Evolutionary conservation across 106 monocot genomes (phyloP).

Genomic region (Phalaenopsis equestris): DNA sequence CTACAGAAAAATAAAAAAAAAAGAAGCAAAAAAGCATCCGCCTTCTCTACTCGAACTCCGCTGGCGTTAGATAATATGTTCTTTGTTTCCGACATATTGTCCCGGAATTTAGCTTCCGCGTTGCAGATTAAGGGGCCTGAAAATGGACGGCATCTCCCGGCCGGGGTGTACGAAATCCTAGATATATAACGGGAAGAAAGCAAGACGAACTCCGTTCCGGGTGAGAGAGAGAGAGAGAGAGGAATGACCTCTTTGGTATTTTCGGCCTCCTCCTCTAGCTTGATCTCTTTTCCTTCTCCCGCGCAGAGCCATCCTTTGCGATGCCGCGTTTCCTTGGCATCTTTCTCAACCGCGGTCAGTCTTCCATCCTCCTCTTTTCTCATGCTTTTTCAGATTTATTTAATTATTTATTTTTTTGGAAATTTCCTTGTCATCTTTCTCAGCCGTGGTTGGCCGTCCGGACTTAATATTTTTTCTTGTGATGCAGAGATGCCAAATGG

Average conservation of each 20-base stretch:
- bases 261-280: constrained; percentile 9
- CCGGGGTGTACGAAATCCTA: background rate
- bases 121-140: background rate
- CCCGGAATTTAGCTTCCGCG: too few relatives aligned
- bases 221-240: background rate
- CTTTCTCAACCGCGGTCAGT: constrained; percentile 8
- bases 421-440: background rate
- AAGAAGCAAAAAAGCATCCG: too few relatives aligned
- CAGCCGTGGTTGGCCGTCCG: background rate
- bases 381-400: background rate
- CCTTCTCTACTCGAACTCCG: too few relatives aligned
- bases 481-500: constrained; percentile 39
- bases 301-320: background rate
- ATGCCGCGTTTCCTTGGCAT: background rate
- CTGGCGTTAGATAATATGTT: too few relatives aligned
- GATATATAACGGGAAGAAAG: background rate
- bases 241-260: constrained; percentile 17
- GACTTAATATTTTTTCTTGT: background rate
- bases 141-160: background rate
- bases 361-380: background rate
- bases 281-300: constrained; percentile 7
- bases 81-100: too few relatives aligned
- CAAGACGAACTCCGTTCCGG: background rate
- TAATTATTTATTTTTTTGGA: background rate
- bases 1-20: too few relatives aligned